Evolutionary conservation across 306 rosid genomes (phyloP).

Genomic region (Begonia fuchsioides): DNA sequence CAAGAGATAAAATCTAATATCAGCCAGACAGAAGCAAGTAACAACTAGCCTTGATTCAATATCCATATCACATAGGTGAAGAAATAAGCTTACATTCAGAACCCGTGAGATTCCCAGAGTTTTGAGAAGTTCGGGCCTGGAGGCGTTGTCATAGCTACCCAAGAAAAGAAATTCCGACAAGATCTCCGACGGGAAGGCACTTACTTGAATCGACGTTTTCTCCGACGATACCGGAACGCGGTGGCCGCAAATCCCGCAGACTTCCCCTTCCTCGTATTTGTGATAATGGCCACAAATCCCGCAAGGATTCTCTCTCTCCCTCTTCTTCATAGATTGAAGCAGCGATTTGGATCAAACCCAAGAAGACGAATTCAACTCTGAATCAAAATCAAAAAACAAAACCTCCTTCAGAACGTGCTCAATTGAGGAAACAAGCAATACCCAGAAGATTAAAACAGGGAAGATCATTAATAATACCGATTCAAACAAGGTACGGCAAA

Average conservation of each 20-base stretch:
- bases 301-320: slow-evolving; percentile 98
- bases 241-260: slow-evolving; percentile 93
- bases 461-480: slow-evolving; percentile 1
- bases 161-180: slow-evolving; percentile 80
- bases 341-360: slow-evolving; percentile 22
- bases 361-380: slow-evolving; percentile 12
- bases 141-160: slow-evolving; percentile 96
- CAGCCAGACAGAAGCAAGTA: too few relatives aligned
- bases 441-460: slow-evolving; percentile 4
- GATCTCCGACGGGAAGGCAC: slow-evolving; percentile 87
- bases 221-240: slow-evolving; percentile 67
- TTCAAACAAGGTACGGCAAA: not conserved
- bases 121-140: slow-evolving; percentile 93
- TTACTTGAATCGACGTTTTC: slow-evolving; percentile 50
- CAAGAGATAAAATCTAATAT: too few relatives aligned
- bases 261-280: slow-evolving; percentile 94
- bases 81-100: slow-evolving; percentile 51
- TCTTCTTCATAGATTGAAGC: slow-evolving; percentile 59
- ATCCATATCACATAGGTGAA: not conserved
- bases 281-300: slow-evolving; percentile 97
- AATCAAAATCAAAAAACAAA: slow-evolving; percentile 1
- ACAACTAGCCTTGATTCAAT: not conserved
- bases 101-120: slow-evolving; percentile 90
- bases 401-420: slow-evolving; percentile 24
- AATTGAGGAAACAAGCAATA: slow-evolving; percentile 7